These are phyloP conservation scores for Detonula confervacea DNA, from an alignment of 352 stramenopile species.

Conservation along the genomic window DNA sequence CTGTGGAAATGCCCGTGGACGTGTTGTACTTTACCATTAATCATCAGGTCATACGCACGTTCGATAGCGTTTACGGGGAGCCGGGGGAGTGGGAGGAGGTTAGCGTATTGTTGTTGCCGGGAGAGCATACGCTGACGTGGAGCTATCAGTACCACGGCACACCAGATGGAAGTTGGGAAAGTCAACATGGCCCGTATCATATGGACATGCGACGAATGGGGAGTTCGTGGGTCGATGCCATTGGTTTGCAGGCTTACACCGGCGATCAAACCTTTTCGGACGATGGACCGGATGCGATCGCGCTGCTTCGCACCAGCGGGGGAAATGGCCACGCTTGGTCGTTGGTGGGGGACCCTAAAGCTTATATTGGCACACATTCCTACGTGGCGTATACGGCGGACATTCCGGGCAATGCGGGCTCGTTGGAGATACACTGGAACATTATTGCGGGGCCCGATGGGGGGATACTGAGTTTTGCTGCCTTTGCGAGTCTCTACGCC, in stretches of 20 bases:
- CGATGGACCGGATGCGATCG: not conserved
- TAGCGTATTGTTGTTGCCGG: conserved; percentile 25
- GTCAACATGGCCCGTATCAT: not conserved
- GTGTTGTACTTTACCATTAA: conserved; percentile 39
- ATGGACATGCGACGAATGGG: conserved; percentile 27
- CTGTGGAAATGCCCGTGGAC: conserved; percentile 34
- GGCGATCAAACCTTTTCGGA: conserved; percentile 18
- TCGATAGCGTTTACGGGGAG: conserved; percentile 21
- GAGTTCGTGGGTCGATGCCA: conserved; percentile 49
- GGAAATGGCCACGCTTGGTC: not conserved
- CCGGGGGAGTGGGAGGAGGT: conserved; percentile 36
- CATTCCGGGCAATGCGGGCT: conserved; percentile 3
- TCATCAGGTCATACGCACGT: conserved; percentile 26
- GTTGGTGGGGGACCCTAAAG: conserved; percentile 15
- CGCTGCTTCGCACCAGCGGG: conserved; percentile 2
- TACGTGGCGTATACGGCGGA: conserved; percentile 28
- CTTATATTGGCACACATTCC: conserved; percentile 18
- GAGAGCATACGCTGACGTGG: conserved; percentile 41
- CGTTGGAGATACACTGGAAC: conserved; percentile 16
- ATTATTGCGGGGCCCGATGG: conserved; percentile 25
- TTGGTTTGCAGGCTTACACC: conserved; percentile 20
- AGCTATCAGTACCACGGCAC: conserved; percentile 46
- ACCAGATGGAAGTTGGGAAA: not conserved
- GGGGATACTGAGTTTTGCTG: conserved; percentile 31
- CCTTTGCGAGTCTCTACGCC: conserved; percentile 33